Evolutionary conservation across 495 filamentous ascomycete genomes (phyloP).

Genomic region (Daldinia decipiens): DNA sequence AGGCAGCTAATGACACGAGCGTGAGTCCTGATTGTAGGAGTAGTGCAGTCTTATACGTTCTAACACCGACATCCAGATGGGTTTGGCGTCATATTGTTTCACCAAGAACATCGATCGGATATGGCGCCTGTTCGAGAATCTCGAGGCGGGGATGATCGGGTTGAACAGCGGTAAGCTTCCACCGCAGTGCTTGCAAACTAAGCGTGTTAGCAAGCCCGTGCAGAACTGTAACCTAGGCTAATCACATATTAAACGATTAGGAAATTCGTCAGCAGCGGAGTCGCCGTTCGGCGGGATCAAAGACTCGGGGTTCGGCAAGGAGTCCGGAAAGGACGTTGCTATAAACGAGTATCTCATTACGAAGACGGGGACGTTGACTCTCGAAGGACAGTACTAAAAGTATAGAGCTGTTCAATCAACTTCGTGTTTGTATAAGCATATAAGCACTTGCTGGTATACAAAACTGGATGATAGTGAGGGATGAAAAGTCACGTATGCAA

Average conservation of each 20-base stretch:
- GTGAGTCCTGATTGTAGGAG: slow-evolving; percentile 24
- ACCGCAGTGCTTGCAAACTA: no score
- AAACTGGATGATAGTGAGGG: background rate
- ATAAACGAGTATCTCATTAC: slow-evolving; percentile 76
- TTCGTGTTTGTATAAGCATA: background rate
- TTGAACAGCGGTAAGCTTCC: slow-evolving; percentile 68
- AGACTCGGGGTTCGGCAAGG: slow-evolving; percentile 80
- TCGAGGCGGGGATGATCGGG: slow-evolving; percentile 82
- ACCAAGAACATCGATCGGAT: slow-evolving; percentile 77
- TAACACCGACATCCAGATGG: slow-evolving; percentile 58
- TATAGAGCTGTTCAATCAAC: background rate
- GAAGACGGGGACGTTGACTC: slow-evolving; percentile 74
- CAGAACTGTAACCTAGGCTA: background rate
- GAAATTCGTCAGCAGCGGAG: slow-evolving; percentile 74
- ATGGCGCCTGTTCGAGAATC: slow-evolving; percentile 76
- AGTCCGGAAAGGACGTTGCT: slow-evolving; percentile 77
- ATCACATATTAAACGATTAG: slow-evolving; percentile 40
- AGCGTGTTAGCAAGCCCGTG: no score
- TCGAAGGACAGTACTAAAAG: slow-evolving; percentile 66
- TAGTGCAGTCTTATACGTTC: background rate
- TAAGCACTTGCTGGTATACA: background rate
- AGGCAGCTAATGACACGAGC: slow-evolving; percentile 70
- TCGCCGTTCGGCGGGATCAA: slow-evolving; percentile 80
- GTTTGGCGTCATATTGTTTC: slow-evolving; percentile 76
- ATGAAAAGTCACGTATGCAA: background rate